Conservation (phyloP, 2,329 filamentous ascomycete genomes). For the Colletotrichum sp. region DNA sequence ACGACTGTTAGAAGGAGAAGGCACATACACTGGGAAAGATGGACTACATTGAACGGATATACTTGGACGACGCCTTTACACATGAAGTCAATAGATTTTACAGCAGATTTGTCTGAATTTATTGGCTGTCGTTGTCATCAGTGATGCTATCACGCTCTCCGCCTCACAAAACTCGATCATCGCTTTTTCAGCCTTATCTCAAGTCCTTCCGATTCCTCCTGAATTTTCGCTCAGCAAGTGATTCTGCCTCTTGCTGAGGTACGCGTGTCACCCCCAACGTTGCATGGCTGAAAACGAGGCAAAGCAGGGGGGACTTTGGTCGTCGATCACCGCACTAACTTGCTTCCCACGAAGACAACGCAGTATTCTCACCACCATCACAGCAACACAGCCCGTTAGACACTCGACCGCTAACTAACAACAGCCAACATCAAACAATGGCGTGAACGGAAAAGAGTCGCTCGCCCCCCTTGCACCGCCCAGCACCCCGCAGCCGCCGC, state of each 20-base stretch:
- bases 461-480: background rate
- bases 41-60: background rate
- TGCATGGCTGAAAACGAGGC: background rate
- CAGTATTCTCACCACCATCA: background rate
- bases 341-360: background rate
- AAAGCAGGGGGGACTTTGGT: background rate
- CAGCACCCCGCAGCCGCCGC: background rate
- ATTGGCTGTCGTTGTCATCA: background rate
- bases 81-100: background rate
- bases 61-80: background rate
- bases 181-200: background rate
- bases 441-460: background rate
- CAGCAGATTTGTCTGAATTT: background rate
- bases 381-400: background rate
- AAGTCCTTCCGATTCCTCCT: background rate
- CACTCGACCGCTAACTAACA: background rate
- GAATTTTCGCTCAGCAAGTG: background rate
- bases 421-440: background rate
- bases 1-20: background rate
- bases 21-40: background rate
- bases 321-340: background rate
- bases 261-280: background rate
- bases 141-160: background rate
- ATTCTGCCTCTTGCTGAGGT: background rate
- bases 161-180: background rate